Conservation (phyloP, 768 basidiomycete genomes). For the Phylloporus sp. region DNA sequence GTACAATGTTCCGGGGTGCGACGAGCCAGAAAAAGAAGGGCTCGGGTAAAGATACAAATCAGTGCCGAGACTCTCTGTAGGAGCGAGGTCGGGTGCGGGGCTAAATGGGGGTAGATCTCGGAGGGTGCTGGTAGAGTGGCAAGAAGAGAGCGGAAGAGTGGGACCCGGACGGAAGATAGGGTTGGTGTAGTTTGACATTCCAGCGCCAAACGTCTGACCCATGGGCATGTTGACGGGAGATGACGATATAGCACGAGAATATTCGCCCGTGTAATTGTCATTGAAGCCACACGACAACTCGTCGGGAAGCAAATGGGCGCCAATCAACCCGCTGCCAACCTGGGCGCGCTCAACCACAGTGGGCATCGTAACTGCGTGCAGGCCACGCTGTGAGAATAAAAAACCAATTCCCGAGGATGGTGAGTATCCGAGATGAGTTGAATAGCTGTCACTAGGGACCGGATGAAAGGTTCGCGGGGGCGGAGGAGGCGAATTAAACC, state of each 20-base stretch:
- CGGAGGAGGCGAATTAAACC: not conserved
- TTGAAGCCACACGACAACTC: not conserved
- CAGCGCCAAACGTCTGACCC: not conserved
- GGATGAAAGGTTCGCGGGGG: not conserved
- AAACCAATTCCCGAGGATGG: not conserved
- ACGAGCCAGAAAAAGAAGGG: not conserved
- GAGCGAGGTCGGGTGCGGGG: not conserved
- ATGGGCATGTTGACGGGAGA: slow-evolving; percentile 3
- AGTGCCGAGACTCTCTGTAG: not conserved
- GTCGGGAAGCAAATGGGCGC: not conserved
- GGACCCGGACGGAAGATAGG: not conserved
- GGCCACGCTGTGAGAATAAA: not conserved
- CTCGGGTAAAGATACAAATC: not conserved
- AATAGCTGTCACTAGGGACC: not conserved
- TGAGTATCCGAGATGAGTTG: not conserved
- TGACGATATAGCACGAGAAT: not conserved
- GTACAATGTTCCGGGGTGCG: not conserved
- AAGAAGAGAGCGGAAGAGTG: not conserved
- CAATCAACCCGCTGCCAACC: not conserved
- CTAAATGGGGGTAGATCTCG: not conserved
- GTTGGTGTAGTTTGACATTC: not conserved
- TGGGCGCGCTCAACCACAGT: not conserved
- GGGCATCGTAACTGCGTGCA: slow-evolving; percentile 1
- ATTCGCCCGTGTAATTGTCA: not conserved
- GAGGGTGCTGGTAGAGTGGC: not conserved